Conservation (phyloP, 1,284 basidiomycete genomes). For the Trichosporon coremiiforme region DNA sequence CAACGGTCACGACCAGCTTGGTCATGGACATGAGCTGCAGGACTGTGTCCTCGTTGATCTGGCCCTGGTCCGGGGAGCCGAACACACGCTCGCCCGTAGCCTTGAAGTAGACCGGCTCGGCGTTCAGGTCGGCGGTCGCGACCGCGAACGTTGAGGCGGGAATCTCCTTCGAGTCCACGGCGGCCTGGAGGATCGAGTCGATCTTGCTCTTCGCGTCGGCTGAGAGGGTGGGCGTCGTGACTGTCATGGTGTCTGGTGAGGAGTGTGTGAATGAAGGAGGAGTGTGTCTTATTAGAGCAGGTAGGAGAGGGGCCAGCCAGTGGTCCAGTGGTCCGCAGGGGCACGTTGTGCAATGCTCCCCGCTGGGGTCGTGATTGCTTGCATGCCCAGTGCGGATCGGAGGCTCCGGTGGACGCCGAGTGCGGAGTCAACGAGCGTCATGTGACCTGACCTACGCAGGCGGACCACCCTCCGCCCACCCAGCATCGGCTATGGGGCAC, state of each 20-base stretch:
- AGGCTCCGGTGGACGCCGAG: neutral
- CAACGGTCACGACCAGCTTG: slow-evolving; percentile 39
- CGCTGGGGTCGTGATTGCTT: neutral
- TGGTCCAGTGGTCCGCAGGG: no score
- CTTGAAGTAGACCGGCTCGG: slow-evolving; percentile 37
- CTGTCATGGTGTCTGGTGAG: slow-evolving; percentile 12
- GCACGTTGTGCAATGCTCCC: neutral
- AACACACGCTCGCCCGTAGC: slow-evolving; percentile 39
- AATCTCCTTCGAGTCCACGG: slow-evolving; percentile 31
- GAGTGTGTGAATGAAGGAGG: neutral
- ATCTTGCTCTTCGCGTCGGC: slow-evolving; percentile 34
- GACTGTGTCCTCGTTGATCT: slow-evolving; percentile 41
- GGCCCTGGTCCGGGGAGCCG: slow-evolving; percentile 36
- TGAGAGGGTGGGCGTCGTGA: slow-evolving; percentile 20
- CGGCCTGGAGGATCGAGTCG: slow-evolving; percentile 34
- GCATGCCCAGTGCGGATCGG: neutral
- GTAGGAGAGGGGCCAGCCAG: no score
- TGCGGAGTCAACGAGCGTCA: neutral
- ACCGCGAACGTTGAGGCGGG: slow-evolving; percentile 43
- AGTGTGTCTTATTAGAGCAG: no score
- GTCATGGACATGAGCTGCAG: slow-evolving; percentile 47
- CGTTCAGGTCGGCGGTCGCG: slow-evolving; percentile 30
- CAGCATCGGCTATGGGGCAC: neutral
- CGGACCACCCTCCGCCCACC: neutral
- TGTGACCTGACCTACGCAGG: neutral